Conservation (phyloP, 2,329 filamentous ascomycete species). For the Xylariaceae sp. region DNA sequence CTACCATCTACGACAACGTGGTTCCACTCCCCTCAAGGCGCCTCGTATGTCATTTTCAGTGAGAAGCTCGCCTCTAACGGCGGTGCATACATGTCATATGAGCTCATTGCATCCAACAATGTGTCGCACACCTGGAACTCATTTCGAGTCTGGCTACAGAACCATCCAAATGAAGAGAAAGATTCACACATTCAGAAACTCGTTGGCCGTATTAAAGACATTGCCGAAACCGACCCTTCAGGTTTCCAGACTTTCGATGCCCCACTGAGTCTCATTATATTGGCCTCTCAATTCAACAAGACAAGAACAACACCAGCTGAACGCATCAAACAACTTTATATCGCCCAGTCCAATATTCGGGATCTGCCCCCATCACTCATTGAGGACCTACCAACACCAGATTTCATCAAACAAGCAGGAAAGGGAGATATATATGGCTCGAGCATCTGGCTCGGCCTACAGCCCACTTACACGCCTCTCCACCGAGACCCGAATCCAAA, state of each 20-base stretch:
- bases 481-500: conserved; percentile 95
- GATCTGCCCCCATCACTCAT: conserved; percentile 62
- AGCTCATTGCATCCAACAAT: conserved; percentile 17
- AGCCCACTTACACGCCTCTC: conserved; percentile 84
- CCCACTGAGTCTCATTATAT: conserved; percentile 61
- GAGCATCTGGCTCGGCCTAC: conserved; percentile 82
- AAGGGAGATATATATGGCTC: conserved; percentile 82
- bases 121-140: not conserved
- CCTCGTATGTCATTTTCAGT: conserved; percentile 13
- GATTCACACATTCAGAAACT: conserved; percentile 15
- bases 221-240: conserved; percentile 17
- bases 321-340: conserved; percentile 58
- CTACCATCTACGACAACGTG: conserved; percentile 25
- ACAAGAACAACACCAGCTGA: conserved; percentile 7
- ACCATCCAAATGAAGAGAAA: conserved; percentile 11
- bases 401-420: conserved; percentile 58
- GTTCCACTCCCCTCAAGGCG: conserved; percentile 19
- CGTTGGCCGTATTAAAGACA: conserved; percentile 24
- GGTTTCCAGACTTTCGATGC: conserved; percentile 56
- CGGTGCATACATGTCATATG: conserved; percentile 26
- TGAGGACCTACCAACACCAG: conserved; percentile 64
- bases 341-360: conserved; percentile 74
- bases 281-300: conserved; percentile 48
- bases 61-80: conserved; percentile 20
- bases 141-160: conserved; percentile 1